A percentile compares a stretch with the other conserved stretches of the same genome.
Conservation (phyloP, 352 stramenopile species). For the Globisporangium yorkense region DNA sequence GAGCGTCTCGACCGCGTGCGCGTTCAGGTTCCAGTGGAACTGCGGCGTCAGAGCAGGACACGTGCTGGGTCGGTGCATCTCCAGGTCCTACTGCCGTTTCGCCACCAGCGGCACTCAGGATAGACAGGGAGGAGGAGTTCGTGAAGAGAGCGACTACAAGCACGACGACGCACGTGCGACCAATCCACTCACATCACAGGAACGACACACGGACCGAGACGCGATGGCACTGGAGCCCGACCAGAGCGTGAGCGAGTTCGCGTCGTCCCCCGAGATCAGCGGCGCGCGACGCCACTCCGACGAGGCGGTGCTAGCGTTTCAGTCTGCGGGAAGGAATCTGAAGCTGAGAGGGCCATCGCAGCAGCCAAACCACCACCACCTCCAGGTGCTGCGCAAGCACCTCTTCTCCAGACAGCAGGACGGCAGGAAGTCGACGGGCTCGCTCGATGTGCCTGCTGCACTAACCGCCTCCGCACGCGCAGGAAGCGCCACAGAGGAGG, state of each 20-base stretch:
- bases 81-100: background rate
- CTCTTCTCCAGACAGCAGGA: background rate
- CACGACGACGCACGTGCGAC: too few species aligned
- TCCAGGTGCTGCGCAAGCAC: slow-evolving; percentile 3
- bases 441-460: background rate
- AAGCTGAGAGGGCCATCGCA: background rate
- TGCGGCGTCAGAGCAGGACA: slow-evolving; percentile 24
- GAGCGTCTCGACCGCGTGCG: slow-evolving; percentile 22
- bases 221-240: too few species aligned
- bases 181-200: too few species aligned
- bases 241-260: background rate
- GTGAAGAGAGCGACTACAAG: too few species aligned
- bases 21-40: slow-evolving; percentile 58
- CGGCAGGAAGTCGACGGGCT: background rate
- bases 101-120: too few species aligned
- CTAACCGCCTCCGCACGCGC: background rate
- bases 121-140: too few species aligned
- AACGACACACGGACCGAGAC: background rate
- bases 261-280: background rate
- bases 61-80: slow-evolving; percentile 10
- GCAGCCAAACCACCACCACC: background rate
- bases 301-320: background rate
- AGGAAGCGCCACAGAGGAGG: background rate
- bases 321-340: too few species aligned
- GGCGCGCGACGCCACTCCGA: background rate